Evolutionary conservation across 345 rosid species (phyloP), one percentile per base, ranked within the genome.

Genomic region (Nephelium lappaceum): DNA sequence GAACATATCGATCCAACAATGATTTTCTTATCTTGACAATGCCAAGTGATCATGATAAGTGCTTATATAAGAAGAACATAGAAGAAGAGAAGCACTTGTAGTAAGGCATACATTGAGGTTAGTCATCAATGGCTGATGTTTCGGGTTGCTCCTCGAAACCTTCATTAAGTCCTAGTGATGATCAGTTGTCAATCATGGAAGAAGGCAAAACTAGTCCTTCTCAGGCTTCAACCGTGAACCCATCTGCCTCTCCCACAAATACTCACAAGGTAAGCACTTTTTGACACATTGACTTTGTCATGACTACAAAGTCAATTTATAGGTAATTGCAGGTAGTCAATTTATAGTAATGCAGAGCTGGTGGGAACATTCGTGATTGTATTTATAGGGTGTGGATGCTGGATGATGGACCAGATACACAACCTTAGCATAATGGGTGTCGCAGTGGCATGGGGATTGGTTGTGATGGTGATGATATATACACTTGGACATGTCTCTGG

Each of bases 401-500:
- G 84, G 8, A 79, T 85, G 2, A 83, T 82, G 64, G 82, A 83
- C 70, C 76, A 77, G 47, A 85, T 73, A 38, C 65, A 85, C 25
- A 75, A 75, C 25, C 71, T 80, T 61, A 73, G 83, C 4, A 31
- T 84, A 21, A 71, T 86, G 11, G 88, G 88, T 8, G 77, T 84
- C 42, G 87, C 87, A 53, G 81, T 83, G 18, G 84, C 79, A 3
- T 85, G 90, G 81, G 90, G 89, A 7, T 73, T 81, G 18, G 80
- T 80, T 31, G 69, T 84, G 77, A 88, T 72, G 86, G 86, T 85
- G 60, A 66, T 88, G 77, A 77, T 82, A 15, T 82, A 86, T 57
- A 62, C 88, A 19, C 49, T 84, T 3, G 90, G 93, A 11, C 91
- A 85, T 68, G 75, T 90, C 63, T 88, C 89, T 1, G 91, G 93